Base-by-base conservation (phyloP, 164 flowering plant species). In the Cinnamomum chago region DNA sequence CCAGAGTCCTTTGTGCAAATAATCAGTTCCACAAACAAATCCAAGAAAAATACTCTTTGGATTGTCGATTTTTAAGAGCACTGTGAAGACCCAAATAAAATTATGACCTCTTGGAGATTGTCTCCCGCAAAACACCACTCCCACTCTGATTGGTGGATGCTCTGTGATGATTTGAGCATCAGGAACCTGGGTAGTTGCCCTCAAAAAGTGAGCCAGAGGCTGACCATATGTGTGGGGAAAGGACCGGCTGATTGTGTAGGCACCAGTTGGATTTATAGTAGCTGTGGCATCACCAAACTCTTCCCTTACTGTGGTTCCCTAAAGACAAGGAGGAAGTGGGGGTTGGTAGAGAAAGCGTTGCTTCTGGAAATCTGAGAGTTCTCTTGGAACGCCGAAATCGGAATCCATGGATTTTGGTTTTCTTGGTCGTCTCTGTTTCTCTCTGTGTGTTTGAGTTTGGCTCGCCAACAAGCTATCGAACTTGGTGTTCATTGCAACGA, bases 81-180 rank as follows among this genome's bases (percentile, higher is more conserved):
- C 76, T 77, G 76, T 81, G 76, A 75, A 95, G 95, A 62, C 99
- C 99, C 99, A 91, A 13, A 95, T 76, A 64, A 95, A 97, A 87
- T 95, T 95, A 76, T 95, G 99, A 25, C 70, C 99, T 81, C 99
- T 98, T 50, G 99, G 99, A 80, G 99, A 93, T 75, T 95, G 99
- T 79, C 99, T 89, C 23, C 99, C 97, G 76, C 95, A 91, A 73
- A 93, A 93, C 70, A 27, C 28, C 28, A 27, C 28, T 27, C 28
- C 28, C 2, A 27, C 28, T 27, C 95, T 92, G n/a, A 86, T 80
- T 33, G 90, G 72, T 14, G 99, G 99, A 83, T 90, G 97, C 78
- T 93, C 94, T 55, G 92, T 87, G 14, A 95, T 95, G 64, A 93
- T 86, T 74, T 91, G 90, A 76, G 98, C 97, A 84, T 88, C 94